These are phyloP conservation scores for Claviceps pazoutovae DNA, from an alignment of 2,329 filamentous ascomycete species.

Conservation along the genomic window DNA sequence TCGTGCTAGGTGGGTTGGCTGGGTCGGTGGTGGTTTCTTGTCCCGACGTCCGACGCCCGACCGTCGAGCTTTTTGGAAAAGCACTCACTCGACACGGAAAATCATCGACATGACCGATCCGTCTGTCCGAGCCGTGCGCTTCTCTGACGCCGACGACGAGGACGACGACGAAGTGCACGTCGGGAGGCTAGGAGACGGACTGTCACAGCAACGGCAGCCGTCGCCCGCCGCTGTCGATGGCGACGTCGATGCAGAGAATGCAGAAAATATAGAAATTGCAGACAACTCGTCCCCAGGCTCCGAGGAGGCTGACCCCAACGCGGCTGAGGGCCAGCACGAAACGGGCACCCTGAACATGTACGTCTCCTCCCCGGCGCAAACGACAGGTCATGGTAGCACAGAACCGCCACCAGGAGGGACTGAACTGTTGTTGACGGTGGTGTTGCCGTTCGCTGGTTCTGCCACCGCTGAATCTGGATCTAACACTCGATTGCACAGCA, in stretches of 20 bases:
- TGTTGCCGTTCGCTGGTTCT: not conserved
- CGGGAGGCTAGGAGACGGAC: conserved; percentile 27
- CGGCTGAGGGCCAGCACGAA: conserved; percentile 35
- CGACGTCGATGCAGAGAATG: conserved; percentile 9
- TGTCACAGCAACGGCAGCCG: conserved; percentile 12
- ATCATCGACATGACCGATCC: conserved; percentile 26
- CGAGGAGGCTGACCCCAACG: conserved; percentile 26
- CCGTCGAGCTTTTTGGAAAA: not conserved
- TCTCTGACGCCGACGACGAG: conserved; percentile 35
- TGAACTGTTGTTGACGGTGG: conserved; percentile 26
- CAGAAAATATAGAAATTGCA: no score
- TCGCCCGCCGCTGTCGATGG: conserved; percentile 11
- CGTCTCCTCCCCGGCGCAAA: conserved; percentile 18
- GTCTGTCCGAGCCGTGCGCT: conserved; percentile 42
- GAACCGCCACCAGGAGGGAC: conserved; percentile 17
- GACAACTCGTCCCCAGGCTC: conserved; percentile 15
- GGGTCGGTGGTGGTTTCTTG: not conserved
- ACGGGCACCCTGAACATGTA: conserved; percentile 31
- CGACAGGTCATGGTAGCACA: conserved; percentile 29
- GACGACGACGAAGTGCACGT: conserved; percentile 27
- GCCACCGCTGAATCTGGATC: conserved; percentile 4
- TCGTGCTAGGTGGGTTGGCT: conserved; percentile 1
- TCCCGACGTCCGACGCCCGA: not conserved
- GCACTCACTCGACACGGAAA: not conserved
- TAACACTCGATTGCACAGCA: conserved; percentile 25